Base-by-base conservation (phyloP, 1,284 basidiomycete species). In the Pascua guehoae region DNA sequence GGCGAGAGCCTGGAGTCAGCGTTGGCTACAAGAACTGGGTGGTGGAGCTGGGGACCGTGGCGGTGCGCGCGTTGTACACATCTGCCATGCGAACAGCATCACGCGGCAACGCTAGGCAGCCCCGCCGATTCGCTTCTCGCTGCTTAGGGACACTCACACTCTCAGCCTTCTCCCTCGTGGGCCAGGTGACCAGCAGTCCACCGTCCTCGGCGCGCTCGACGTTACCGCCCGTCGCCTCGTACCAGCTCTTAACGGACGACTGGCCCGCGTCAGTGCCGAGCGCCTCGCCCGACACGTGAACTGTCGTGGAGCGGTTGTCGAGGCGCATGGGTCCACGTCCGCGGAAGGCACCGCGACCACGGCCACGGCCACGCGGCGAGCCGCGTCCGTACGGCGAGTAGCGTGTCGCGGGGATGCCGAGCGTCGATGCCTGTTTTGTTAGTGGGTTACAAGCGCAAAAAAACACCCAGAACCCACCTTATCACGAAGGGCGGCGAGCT, bases 221-320 rank as follows among this genome's bases (percentile, higher is more conserved):
- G 18, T 50, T 48, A 15, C 69, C 68, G 12, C 71, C 69, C 66
- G 84, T 63, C 64, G 88, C 86, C 81, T 89, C 88, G 72, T 88
- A 94, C 86, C 89, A 94, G 62, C 88, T 85, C 61, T 83, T 84
- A 53, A 91, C 80, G 24, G 84, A 81, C 63, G 84, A 47, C 82
- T 66, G 52, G 79, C 79, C 41, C 24, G 79, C 78, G 38, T 78
- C 79, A 1, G 64, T 68, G 2, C 61, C 45, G 1, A 79, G 68
- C 0, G 84, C 83, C 12, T 77, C 74, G 41, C 86, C 88, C 64
- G 88, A 86, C 41, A 96, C 79, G 45, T 88, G 76, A 37, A 97
- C 77, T 70, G 84, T 86, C 76, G 87, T 89, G 5, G 93, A 88
- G 16, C 93, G 85, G 68, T 95, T 93, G 76, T 97, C 93, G 24